Percentiles rank a stretch among this genome's conserved stretches.
These are phyloP conservation scores for Phyllosticta citriasiana DNA, from an alignment of 2,329 filamentous ascomycete species.

Conservation along the genomic window DNA sequence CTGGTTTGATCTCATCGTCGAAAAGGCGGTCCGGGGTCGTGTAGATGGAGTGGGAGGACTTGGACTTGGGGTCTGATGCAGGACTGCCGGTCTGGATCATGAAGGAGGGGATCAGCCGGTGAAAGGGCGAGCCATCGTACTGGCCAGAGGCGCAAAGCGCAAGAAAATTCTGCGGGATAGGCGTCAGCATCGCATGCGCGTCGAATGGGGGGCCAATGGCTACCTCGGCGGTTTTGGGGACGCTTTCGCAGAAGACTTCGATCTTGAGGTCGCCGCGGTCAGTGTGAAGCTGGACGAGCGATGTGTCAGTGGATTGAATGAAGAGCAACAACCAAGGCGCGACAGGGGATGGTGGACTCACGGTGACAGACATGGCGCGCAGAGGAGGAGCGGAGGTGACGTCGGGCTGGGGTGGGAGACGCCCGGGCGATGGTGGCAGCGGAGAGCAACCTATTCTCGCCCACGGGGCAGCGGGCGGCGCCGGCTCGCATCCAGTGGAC, in stretches of 20 bases:
- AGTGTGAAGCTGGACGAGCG: constrained; percentile 56
- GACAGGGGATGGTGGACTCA: constrained; percentile 16
- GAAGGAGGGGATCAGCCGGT: constrained; percentile 71
- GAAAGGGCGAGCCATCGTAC: constrained; percentile 66
- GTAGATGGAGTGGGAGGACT: constrained; percentile 65
- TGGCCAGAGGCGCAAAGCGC: constrained; percentile 72
- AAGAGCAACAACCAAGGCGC: background rate
- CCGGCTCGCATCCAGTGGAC: background rate
- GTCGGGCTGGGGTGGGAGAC: background rate
- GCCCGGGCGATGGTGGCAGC: too few relatives aligned
- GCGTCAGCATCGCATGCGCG: background rate
- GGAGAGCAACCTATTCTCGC: background rate
- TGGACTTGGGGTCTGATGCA: constrained; percentile 41
- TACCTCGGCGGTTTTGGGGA: constrained; percentile 84
- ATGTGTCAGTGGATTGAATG: background rate
- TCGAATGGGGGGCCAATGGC: too few relatives aligned
- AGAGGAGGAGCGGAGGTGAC: constrained; percentile 1
- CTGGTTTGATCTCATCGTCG: constrained; percentile 69
- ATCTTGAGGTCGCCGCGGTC: constrained; percentile 85
- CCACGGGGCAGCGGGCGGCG: constrained; percentile 5
- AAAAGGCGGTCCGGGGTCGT: constrained; percentile 44
- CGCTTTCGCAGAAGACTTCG: constrained; percentile 90
- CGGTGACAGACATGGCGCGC: constrained; percentile 38
- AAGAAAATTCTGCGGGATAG: constrained; percentile 67
- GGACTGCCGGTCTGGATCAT: constrained; percentile 67